phyloP scores from a whole-genome alignment of 129 eudicot genomes.

The Centaurea solstitialis region DNA sequence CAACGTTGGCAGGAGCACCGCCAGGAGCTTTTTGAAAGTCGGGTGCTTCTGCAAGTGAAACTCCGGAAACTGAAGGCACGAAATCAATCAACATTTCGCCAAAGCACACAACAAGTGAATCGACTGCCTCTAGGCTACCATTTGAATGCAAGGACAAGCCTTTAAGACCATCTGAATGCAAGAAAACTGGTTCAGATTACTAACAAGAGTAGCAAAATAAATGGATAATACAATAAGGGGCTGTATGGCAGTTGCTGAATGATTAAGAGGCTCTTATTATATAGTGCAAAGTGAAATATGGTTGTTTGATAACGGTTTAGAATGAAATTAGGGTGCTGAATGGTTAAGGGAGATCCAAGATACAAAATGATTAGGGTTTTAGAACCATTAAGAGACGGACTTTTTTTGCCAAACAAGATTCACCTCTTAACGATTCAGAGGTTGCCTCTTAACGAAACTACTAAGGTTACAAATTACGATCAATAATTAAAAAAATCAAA shows the following conservation, averaged over 20 bases:
- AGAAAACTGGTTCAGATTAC: neutral
- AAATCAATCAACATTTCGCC: conserved; percentile 93
- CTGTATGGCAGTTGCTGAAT: no score
- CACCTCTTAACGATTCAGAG: no score
- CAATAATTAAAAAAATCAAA: neutral
- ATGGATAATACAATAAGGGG: neutral
- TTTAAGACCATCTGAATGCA: conserved; percentile 25
- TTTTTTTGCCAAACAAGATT: no score
- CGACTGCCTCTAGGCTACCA: conserved; percentile 14
- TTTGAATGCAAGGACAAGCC: conserved; percentile 26
- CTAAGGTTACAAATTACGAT: neutral
- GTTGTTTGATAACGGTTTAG: no score
- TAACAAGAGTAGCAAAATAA: conserved; percentile 1
- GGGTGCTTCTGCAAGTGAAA: conserved; percentile 90
- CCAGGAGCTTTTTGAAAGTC: conserved; percentile 86
- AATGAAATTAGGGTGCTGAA: no score
- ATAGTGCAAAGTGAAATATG: no score
- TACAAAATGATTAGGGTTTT: no score
- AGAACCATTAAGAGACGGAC: no score
- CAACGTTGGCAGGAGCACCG: conserved; percentile 98
- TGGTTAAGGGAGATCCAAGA: no score
- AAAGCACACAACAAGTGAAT: conserved; percentile 52
- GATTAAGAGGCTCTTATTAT: no score
- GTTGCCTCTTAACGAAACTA: no score
- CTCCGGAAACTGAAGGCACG: conserved; percentile 79